These are phyloP conservation scores for Rhodosporidiobolus sp. DNA, from an alignment of 768 basidiomycete species.

Conservation along the genomic window DNA sequence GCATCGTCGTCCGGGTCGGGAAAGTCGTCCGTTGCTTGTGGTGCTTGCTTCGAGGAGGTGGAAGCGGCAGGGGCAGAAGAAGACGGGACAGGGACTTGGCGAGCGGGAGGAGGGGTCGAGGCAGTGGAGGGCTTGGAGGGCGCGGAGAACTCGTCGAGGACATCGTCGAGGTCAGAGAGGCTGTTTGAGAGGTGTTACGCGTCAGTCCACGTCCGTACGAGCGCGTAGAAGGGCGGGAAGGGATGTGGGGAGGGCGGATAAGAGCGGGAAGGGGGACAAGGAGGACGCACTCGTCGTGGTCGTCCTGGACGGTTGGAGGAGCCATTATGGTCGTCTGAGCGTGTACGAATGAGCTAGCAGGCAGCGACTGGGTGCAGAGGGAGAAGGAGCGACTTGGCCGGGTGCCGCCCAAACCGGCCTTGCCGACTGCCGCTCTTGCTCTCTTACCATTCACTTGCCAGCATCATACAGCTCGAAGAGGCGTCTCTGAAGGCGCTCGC, in stretches of 20 bases:
- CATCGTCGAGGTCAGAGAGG: constrained; percentile 40
- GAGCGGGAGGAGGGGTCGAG: background rate
- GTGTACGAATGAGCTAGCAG: too few species aligned
- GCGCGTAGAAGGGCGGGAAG: background rate
- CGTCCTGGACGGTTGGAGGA: constrained; percentile 18
- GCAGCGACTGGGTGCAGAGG: too few species aligned
- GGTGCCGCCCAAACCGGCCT: too few species aligned
- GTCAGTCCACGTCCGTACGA: background rate
- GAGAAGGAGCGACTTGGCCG: too few species aligned
- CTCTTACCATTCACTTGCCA: too few species aligned
- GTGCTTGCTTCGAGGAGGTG: background rate
- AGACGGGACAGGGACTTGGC: background rate
- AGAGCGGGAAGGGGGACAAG: background rate
- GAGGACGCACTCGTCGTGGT: constrained; percentile 14
- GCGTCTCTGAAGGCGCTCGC: too few species aligned
- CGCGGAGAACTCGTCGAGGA: constrained; percentile 40
- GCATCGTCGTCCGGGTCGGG: constrained; percentile 35
- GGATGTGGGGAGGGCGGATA: background rate
- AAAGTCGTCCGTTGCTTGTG: constrained; percentile 4
- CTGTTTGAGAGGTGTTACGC: background rate
- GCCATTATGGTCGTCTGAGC: background rate
- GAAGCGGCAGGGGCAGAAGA: background rate
- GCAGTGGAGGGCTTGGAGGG: background rate
- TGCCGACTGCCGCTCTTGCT: too few species aligned
- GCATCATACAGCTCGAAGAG: too few species aligned